Evolutionary conservation across 2,329 filamentous ascomycete genomes (phyloP), one percentile per base, ranked within the genome.

Genomic region (Sporothrix humicola): DNA sequence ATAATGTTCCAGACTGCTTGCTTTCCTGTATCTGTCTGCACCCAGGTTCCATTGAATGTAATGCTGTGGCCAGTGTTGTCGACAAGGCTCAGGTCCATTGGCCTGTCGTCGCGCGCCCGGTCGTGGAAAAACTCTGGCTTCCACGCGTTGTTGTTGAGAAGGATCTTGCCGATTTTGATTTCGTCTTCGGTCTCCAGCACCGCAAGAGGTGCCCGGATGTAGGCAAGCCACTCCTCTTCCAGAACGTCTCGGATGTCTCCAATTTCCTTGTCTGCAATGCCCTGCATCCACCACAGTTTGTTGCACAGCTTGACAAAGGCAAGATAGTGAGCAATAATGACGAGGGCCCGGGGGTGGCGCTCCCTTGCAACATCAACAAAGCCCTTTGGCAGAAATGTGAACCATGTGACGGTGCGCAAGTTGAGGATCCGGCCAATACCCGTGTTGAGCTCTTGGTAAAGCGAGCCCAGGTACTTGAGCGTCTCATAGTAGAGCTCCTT

Each of bases 311-410:
- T 88, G 69, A 84, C 78, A 72, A 89, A 89, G 63, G 82, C 81
- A 6, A 87, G 81, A 74, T 87, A 88, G 76, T 89, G 81, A 1
- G 86, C 86, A 12, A 89, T 70, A 52, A 89, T 86, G 69, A 89
- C 75, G 0, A 89, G 80, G 2, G 86, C 83, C 42, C 85, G 83
- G 0, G 85, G 85, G 1, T 83, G 81, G 65, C 78, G 80, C 31
- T 82, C 76, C 15, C 82, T 81, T 0, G 83, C 82, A 7, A 87
- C 79, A 2, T 84, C 80, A 72, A 87, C 78, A 72, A 88, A 86
- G 5, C 75, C 75, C 0, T 78, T 77, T 6, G 85, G 84, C 23
- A 87, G 75, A 71, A 85, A 88, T 2, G 86, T 89, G 72, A 87
- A 84, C 81, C 85, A 87, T 10, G 85, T 87, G 74, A 87, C 83